These are phyloP conservation scores for Bromus sterilis DNA, from an alignment of 176 grass and related monocot genomes.

Conservation along the genomic window DNA sequence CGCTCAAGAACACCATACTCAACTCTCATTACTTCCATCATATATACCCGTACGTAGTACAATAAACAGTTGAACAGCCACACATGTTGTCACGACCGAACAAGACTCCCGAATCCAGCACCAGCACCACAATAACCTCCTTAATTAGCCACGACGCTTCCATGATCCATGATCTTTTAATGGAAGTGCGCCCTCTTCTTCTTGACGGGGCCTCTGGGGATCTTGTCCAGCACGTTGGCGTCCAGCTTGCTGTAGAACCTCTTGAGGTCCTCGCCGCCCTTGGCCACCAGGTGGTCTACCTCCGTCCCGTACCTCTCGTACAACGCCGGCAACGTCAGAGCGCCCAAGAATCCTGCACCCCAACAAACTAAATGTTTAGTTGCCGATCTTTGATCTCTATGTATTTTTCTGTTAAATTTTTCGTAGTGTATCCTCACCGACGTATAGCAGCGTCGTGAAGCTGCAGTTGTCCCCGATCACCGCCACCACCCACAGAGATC, in stretches of 20 bases:
- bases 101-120: not conserved
- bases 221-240: slow-evolving; percentile 72
- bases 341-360: slow-evolving; percentile 50
- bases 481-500: slow-evolving; percentile 66
- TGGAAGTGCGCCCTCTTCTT: not conserved
- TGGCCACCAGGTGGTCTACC: slow-evolving; percentile 54
- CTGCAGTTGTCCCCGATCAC: slow-evolving; percentile 65
- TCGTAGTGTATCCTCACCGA: slow-evolving; percentile 39
- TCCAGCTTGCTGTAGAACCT: slow-evolving; percentile 73
- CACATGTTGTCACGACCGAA: not conserved
- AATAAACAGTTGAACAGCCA: not conserved
- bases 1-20: not conserved
- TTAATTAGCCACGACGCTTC: not conserved
- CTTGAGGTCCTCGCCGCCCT: slow-evolving; percentile 52
- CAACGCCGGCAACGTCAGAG: slow-evolving; percentile 56
- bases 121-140: not conserved
- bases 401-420: not conserved
- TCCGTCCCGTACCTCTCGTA: slow-evolving; percentile 75
- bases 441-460: slow-evolving; percentile 58
- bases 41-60: not conserved
- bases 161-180: not conserved
- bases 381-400: not conserved
- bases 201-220: slow-evolving; percentile 80
- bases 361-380: not conserved
- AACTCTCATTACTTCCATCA: not conserved